Conservation (phyloP, 352 stramenopile genomes). For the Globisporangium sylvaticum region DNA sequence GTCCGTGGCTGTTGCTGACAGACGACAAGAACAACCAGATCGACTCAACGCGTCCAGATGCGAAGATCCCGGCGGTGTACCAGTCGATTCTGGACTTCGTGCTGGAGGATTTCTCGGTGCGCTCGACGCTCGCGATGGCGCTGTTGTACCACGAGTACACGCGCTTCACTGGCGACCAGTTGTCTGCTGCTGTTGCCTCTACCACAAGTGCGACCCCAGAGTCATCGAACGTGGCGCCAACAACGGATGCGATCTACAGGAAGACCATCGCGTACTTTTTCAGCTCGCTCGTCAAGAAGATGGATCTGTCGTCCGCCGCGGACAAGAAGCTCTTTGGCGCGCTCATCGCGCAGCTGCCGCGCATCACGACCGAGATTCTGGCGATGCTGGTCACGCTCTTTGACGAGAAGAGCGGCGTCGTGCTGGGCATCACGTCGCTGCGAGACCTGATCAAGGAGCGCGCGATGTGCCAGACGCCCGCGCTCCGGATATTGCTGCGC, state of each 20-base stretch:
- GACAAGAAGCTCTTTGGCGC: conserved; percentile 70
- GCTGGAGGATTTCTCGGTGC: conserved; percentile 45
- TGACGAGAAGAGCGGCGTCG: conserved; percentile 47
- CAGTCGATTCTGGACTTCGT: conserved; percentile 71
- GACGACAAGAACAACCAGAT: conserved; percentile 34
- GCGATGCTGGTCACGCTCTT: conserved; percentile 44
- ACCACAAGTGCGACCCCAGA: background rate
- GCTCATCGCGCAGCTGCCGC: conserved; percentile 51
- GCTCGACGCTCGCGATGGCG: conserved; percentile 44
- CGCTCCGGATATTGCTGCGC: conserved; percentile 60
- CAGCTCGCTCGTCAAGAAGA: conserved; percentile 27
- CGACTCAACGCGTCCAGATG: conserved; percentile 12
- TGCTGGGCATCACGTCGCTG: conserved; percentile 69
- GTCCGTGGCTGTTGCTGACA: conserved; percentile 51
- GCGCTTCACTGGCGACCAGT: conserved; percentile 28
- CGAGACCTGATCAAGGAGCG: conserved; percentile 70
- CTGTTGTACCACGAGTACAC: conserved; percentile 67
- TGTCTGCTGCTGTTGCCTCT: background rate
- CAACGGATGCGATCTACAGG: conserved; percentile 29
- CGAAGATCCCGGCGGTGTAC: conserved; percentile 52
- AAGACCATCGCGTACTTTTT: conserved; percentile 54
- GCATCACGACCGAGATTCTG: conserved; percentile 58
- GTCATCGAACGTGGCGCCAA: background rate
- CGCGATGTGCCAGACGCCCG: conserved; percentile 42
- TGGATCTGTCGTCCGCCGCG: conserved; percentile 53